Evolutionary conservation across 2,329 filamentous ascomycete genomes (phyloP).

Genomic region (Talaromyces sp.): DNA sequence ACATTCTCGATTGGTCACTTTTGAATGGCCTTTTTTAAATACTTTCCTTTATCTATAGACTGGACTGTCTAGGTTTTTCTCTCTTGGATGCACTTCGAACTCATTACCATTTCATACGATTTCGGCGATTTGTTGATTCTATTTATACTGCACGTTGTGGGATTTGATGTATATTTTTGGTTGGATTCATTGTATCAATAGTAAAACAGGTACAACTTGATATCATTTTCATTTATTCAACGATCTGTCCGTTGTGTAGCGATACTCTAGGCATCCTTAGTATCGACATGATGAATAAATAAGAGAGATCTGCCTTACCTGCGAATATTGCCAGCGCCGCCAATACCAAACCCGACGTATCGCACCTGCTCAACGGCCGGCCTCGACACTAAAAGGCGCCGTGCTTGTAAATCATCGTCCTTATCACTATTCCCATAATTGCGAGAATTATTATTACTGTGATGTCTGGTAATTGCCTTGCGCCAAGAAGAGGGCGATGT

Average conservation of each 20-base stretch:
- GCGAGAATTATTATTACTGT: background rate
- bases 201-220: background rate
- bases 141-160: background rate
- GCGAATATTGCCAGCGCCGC: constrained; percentile 7
- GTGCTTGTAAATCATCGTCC: background rate
- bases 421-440: background rate
- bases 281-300: background rate
- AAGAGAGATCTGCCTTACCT: background rate
- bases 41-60: background rate
- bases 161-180: background rate
- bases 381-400: background rate
- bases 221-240: background rate
- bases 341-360: constrained; percentile 9
- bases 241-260: background rate
- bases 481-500: background rate
- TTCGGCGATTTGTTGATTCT: background rate
- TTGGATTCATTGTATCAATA: background rate
- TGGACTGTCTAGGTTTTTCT: background rate
- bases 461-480: background rate
- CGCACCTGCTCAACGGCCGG: background rate
- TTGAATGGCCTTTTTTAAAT: background rate
- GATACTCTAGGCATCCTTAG: background rate
- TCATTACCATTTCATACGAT: background rate
- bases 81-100: background rate
- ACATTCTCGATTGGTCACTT: background rate